A percentile compares a stretch with the other conserved stretches of the same genome.
phyloP scores from a whole-genome alignment of 441 rosid genomes.

The Erodium trifolium region DNA sequence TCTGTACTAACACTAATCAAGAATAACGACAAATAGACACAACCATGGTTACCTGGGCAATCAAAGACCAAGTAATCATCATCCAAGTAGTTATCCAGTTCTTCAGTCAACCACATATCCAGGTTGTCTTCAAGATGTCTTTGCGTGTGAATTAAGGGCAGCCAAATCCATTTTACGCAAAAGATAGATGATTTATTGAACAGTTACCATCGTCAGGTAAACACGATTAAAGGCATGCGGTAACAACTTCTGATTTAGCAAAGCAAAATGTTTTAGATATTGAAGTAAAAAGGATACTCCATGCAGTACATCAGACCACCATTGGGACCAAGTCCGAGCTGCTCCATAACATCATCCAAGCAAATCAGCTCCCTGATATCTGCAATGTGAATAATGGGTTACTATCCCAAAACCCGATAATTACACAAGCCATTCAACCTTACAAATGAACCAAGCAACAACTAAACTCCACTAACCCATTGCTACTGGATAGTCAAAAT shows the following conservation, averaged over 20 bases:
- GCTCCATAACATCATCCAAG: slow-evolving; percentile 90
- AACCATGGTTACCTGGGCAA: slow-evolving; percentile 60
- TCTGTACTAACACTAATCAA: not conserved
- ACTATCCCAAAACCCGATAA: slow-evolving; percentile 10
- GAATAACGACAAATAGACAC: not conserved
- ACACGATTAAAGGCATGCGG: too few relatives aligned
- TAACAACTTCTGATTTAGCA: not conserved
- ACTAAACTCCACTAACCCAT: slow-evolving; percentile 38
- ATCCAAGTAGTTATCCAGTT: slow-evolving; percentile 73
- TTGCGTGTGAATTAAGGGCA: slow-evolving; percentile 27
- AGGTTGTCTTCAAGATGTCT: slow-evolving; percentile 74
- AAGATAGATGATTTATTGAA: not conserved
- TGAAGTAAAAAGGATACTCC: slow-evolving; percentile 4
- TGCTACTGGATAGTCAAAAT: slow-evolving; percentile 78
- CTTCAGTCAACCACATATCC: slow-evolving; percentile 80
- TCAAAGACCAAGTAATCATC: slow-evolving; percentile 40
- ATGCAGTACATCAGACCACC: slow-evolving; percentile 42
- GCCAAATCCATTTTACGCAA: slow-evolving; percentile 3
- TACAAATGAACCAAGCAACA: slow-evolving; percentile 5
- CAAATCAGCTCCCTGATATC: slow-evolving; percentile 80
- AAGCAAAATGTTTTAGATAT: not conserved
- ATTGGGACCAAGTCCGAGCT: slow-evolving; percentile 79
- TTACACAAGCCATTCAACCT: not conserved
- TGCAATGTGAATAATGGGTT: slow-evolving; percentile 22
- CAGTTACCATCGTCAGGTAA: not conserved